Evolutionary conservation across 345 rosid genomes (phyloP), one percentile per base, ranked within the genome.

Genomic region (Durio zibethinus): DNA sequence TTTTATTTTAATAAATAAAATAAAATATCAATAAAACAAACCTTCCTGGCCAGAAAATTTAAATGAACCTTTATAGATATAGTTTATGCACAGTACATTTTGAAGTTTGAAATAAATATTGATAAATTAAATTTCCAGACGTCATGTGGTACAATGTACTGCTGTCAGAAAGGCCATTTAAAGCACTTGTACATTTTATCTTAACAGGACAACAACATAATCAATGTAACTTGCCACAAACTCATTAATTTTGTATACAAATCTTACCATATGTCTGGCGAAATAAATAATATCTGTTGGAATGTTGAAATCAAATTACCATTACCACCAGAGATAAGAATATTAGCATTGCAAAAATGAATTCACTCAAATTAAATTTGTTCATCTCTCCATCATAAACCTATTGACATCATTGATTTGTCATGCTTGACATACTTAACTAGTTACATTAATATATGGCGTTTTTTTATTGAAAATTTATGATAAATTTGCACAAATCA

Each of bases 251-350:
- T 23, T 43, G 33, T 23, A 21, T 23, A 43, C 5, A 23, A 67
- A 42, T 42, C n/a, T 43, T 67, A 42, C 11, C 2, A 12, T 12
- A 6, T 12, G 53, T 67, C 5, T 12, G 12, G n/a, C 72, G 10
- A 67, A 40, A 67, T 67, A 42, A 67, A 67, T 67, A 42, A 8
- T 21, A 12, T 67, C 72, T 14, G 72, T 67, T 43, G 53, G 11
- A 47, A 67, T n/a, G 53, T 67, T 67, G 53, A 42, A 23, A 23
- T 67, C 53, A 42, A 23, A 67, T 67, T 53, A 67, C 10, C 29
- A 23, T 61, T 31, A 31, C 53, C 40, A 67, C 50, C 48, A 45
- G 0, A 20, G 2, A 14, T 0, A 38, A 4, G 38, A 36, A 66
- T 10, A 6, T 65, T 65, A 36, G 14, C n/a, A 31, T 64, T 38